Evolutionary conservation across 208 protist genomes (phyloP), one percentile per base, ranked within the genome.

Genomic region (Acanthamoeba culbertsoni): DNA sequence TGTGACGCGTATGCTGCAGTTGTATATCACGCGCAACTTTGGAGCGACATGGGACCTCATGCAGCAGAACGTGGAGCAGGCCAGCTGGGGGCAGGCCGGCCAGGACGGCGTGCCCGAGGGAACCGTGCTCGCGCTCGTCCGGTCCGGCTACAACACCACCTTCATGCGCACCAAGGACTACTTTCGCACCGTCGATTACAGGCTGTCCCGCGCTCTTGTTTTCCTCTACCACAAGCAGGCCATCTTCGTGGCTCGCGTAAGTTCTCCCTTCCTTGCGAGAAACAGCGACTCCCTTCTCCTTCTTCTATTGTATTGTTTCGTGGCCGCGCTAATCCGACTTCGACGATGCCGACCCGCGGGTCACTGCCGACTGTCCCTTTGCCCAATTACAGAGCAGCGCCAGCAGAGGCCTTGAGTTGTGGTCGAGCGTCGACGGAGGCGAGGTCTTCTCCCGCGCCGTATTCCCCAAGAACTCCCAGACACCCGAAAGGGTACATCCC

Each of bases 11-110:
- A 31, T n/a, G 26, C 35, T 45, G 31, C 77, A 88, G 79, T 42
- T 89, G 23, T 89, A 89, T 48, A 33, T 63, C 31, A 89, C 79
- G 6, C 35, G 10, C 28, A 48, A 89, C 79, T 89, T 89, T 8
- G 79, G 79, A 2, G 6, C 48, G 53, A 89, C 79, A 10, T 89
- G 79, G 79, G 26, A 2, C 16, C 42, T 6, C 16, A 63, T 28
- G 51, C 51, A 12, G 16, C 8, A 12, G 14, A 8, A 89, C 48
- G 51, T 89, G 28, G 20, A 63, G 0, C 79, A 89, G 46, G 45
- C 79, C 79, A 31, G 63, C 42, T 89, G 79, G 79, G 51, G 79
- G 1, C n/a, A 4, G 31, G 79, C 45, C 35, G 71, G 71, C 10
- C 7, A 33, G 5, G 35, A 82, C 40, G 71, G 40, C 43, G 40